Percentiles rank a stretch among this genome's conserved stretches.
phyloP scores from a whole-genome alignment of 768 basidiomycete genomes.

The Termitomyces bulborhizus region DNA sequence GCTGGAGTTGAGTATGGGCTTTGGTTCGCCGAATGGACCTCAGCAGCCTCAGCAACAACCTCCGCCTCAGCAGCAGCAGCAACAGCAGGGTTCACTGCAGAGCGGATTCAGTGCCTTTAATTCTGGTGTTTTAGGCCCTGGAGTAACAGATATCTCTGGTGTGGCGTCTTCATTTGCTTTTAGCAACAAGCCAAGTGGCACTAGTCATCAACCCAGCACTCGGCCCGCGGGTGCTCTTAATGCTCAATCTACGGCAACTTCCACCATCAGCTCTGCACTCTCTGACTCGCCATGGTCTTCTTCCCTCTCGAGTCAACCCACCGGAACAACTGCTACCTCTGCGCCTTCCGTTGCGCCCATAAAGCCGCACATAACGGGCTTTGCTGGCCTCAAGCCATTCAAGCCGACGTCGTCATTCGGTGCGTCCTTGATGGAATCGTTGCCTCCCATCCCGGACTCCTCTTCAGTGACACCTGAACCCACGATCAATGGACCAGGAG shows the following conservation, averaged over 20 bases:
- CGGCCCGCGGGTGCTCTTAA: conserved; percentile 12
- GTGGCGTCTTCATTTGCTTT: conserved; percentile 72
- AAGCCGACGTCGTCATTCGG: conserved; percentile 81
- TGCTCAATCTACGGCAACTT: conserved; percentile 29
- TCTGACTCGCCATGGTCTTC: conserved; percentile 43
- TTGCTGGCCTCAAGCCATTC: conserved; percentile 69
- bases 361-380: conserved; percentile 44
- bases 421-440: conserved; percentile 60
- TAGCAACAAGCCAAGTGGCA: conserved; percentile 23
- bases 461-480: conserved; percentile 39
- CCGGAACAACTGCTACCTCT: conserved; percentile 31
- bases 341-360: conserved; percentile 22
- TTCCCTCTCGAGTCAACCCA: conserved; percentile 44
- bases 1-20: conserved; percentile 66
- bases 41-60: conserved; percentile 18
- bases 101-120: conserved; percentile 31
- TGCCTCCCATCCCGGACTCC: conserved; percentile 71
- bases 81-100: conserved; percentile 13
- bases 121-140: conserved; percentile 34
- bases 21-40: conserved; percentile 17
- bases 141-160: conserved; percentile 53
- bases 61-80: conserved; percentile 14
- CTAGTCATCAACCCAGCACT: background rate
- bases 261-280: conserved; percentile 34
- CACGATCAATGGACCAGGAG: conserved; percentile 18